These are phyloP conservation scores for Talaromyces thailandensis DNA, from an alignment of 495 filamentous ascomycete species.

Conservation along the genomic window DNA sequence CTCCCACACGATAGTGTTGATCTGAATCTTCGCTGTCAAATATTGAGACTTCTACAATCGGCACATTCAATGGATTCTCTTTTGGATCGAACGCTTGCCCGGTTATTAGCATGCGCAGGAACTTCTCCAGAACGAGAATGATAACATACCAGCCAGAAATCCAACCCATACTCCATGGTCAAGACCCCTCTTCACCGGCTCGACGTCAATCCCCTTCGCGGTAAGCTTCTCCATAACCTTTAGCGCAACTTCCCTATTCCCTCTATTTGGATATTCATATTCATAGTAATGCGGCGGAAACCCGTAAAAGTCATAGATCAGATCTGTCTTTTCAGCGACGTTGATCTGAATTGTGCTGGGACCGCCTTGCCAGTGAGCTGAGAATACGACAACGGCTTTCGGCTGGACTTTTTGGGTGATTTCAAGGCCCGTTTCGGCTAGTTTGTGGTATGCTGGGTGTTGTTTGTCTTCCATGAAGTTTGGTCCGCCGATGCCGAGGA, in stretches of 20 bases:
- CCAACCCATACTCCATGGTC: conserved; percentile 77
- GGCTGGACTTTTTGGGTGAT: conserved; percentile 76
- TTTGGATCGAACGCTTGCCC: conserved; percentile 55
- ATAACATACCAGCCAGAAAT: conserved; percentile 31
- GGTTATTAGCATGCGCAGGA: conserved; percentile 11
- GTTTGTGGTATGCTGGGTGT: conserved; percentile 66
- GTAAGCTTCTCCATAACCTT: conserved; percentile 52
- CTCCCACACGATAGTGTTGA: conserved; percentile 63
- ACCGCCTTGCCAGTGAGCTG: conserved; percentile 73
- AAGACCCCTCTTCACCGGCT: conserved; percentile 57
- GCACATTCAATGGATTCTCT: conserved; percentile 66
- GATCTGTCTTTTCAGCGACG: conserved; percentile 53
- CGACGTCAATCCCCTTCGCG: conserved; percentile 52
- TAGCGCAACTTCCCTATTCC: conserved; percentile 56
- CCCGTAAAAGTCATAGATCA: conserved; percentile 86
- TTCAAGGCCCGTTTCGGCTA: conserved; percentile 62
- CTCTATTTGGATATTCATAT: conserved; percentile 61
- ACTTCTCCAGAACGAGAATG: conserved; percentile 2
- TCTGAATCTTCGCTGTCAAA: conserved; percentile 59
- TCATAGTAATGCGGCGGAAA: conserved; percentile 58
- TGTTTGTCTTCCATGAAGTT: conserved; percentile 63
- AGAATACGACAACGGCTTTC: conserved; percentile 77
- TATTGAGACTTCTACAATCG: conserved; percentile 74
- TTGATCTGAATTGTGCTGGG: conserved; percentile 60
- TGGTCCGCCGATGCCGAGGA: conserved; percentile 72